Conservation (phyloP, 805 yeast species). For the Clavispora vitiphila region DNA sequence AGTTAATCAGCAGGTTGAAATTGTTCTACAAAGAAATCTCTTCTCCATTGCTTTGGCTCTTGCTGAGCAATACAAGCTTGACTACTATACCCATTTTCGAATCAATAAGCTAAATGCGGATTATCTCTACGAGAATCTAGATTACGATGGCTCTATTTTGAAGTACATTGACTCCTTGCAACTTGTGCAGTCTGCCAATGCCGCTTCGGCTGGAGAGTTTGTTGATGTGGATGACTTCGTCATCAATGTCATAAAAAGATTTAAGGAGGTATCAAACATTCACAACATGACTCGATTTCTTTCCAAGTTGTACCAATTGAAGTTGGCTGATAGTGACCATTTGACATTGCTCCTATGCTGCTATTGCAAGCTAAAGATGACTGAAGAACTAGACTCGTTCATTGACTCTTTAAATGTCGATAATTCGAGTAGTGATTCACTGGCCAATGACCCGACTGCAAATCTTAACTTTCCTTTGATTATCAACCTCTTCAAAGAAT, state of each 20-base stretch:
- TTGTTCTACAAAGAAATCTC: conserved; percentile 63
- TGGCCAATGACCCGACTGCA: background rate
- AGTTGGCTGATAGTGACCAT: conserved; percentile 70
- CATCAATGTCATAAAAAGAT: conserved; percentile 73
- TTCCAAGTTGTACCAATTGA: conserved; percentile 50
- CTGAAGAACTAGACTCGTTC: conserved; percentile 53
- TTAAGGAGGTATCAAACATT: conserved; percentile 72
- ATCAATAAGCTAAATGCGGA: conserved; percentile 58
- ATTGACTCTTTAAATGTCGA: conserved; percentile 37
- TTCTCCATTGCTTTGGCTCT: conserved; percentile 69
- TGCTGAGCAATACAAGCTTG: conserved; percentile 40
- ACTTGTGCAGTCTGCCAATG: conserved; percentile 14
- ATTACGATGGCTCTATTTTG: conserved; percentile 64
- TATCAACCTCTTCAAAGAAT: conserved; percentile 65
- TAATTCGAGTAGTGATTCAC: conserved; percentile 1
- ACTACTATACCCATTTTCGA: conserved; percentile 24
- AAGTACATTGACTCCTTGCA: conserved; percentile 54
- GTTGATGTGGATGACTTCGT: conserved; percentile 29
- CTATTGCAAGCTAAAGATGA: conserved; percentile 68
- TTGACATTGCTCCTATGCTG: conserved; percentile 74
- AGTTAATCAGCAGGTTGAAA: conserved; percentile 61
- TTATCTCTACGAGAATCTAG: conserved; percentile 59
- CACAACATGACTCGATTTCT: conserved; percentile 58
- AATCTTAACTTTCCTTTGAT: conserved; percentile 55
- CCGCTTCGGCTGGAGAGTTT: conserved; percentile 8